These are phyloP conservation scores for Aspergillus quadrilineatus DNA, from an alignment of 2,329 filamentous ascomycete genomes.

Conservation along the genomic window DNA sequence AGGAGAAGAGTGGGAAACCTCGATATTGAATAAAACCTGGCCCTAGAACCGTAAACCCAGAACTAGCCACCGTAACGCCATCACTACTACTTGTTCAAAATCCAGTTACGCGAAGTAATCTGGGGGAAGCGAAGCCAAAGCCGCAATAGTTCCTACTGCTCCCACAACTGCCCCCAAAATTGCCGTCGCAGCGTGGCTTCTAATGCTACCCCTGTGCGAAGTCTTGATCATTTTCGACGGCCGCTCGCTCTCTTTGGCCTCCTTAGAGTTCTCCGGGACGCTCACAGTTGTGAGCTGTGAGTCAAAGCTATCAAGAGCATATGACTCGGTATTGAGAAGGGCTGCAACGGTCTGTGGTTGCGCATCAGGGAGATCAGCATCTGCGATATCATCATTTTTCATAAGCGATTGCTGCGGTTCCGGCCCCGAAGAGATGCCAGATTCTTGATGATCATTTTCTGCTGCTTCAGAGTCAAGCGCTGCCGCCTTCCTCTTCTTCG, in stretches of 20 bases:
- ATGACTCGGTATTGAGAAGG: conserved; percentile 8
- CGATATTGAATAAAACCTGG: not conserved
- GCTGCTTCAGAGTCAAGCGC: conserved; percentile 25
- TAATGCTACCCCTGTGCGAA: conserved; percentile 22
- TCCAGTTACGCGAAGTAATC: not conserved
- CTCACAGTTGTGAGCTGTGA: conserved; percentile 9
- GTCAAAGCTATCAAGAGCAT: not conserved
- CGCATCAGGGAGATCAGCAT: conserved; percentile 23
- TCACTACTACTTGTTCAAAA: not conserved
- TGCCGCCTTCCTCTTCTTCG: conserved; percentile 31
- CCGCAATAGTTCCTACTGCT: conserved; percentile 41
- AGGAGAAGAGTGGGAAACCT: not conserved
- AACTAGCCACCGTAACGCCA: not conserved
- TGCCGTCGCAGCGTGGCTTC: conserved; percentile 42
- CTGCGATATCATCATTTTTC: conserved; percentile 14
- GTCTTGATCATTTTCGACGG: conserved; percentile 32
- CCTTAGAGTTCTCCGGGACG: conserved; percentile 11
- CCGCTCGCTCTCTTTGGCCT: conserved; percentile 22
- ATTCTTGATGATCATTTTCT: not conserved
- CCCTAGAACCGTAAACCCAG: not conserved
- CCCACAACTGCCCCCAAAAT: conserved; percentile 43
- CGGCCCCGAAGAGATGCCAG: not conserved
- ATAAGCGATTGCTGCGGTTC: not conserved
- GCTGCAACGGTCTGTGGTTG: conserved; percentile 22
- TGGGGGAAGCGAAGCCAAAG: conserved; percentile 39